Conservation (phyloP, 345 rosid genomes). For the Eucalyptus camaldulensis region DNA sequence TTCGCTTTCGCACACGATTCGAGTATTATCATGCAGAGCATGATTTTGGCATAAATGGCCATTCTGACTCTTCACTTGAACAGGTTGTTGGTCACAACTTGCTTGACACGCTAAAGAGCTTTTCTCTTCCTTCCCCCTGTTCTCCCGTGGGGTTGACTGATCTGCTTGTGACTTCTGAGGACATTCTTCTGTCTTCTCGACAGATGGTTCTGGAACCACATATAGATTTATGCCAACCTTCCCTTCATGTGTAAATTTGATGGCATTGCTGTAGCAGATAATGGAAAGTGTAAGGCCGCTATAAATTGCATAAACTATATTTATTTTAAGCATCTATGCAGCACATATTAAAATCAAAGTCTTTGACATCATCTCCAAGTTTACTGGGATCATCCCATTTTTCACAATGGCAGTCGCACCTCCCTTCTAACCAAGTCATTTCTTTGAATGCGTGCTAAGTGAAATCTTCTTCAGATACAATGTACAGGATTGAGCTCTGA, state of each 20-base stretch:
- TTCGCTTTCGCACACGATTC: slow-evolving; percentile 3
- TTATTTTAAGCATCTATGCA: background rate
- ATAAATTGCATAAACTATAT: background rate
- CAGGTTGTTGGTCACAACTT: background rate
- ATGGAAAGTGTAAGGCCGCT: background rate
- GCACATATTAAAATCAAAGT: background rate
- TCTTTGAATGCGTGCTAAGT: background rate
- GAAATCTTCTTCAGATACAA: background rate
- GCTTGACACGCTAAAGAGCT: slow-evolving; percentile 5
- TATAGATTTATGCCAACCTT: slow-evolving; percentile 73
- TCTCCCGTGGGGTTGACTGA: slow-evolving; percentile 1
- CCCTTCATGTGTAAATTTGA: slow-evolving; percentile 94
- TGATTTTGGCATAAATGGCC: background rate
- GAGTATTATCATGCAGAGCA: slow-evolving; percentile 4
- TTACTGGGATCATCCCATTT: background rate
- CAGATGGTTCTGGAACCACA: slow-evolving; percentile 57
- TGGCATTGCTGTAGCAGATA: slow-evolving; percentile 57
- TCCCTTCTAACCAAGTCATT: background rate
- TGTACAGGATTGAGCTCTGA: background rate
- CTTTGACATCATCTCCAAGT: background rate
- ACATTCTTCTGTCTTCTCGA: slow-evolving; percentile 16
- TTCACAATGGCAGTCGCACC: background rate
- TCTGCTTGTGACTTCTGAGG: slow-evolving; percentile 9
- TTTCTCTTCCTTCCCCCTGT: slow-evolving; percentile 13
- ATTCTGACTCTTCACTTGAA: background rate